Conservation (phyloP, 345 rosid genomes). For the Euclidium syriacum region DNA sequence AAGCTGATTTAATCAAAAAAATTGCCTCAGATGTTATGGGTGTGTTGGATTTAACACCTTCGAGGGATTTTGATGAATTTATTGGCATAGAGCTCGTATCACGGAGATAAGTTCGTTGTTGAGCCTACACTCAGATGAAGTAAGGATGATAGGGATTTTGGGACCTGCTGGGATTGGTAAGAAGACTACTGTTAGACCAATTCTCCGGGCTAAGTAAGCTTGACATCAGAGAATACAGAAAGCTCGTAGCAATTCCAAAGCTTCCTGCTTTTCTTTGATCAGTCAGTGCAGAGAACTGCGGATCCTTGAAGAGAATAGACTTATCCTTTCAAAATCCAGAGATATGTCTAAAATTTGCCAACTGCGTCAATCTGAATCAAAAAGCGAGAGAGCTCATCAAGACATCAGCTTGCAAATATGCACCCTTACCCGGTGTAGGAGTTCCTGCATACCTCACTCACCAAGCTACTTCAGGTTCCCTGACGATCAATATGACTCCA, state of each 20-base stretch:
- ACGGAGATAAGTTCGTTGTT: not conserved
- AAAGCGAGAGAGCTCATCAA: slow-evolving; percentile 3
- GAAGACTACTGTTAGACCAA: not conserved
- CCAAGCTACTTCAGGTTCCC: not conserved
- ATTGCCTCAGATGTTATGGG: not conserved
- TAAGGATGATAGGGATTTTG: not conserved
- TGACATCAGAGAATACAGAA: not conserved
- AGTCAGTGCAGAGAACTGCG: not conserved
- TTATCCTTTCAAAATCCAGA: not conserved
- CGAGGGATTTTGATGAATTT: not conserved
- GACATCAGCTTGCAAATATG: not conserved
- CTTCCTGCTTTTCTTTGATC: not conserved
- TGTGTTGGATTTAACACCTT: not conserved
- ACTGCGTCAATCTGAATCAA: not conserved
- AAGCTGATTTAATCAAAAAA: not conserved
- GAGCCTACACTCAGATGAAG: not conserved
- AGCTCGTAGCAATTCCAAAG: not conserved
- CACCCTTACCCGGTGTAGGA: not conserved
- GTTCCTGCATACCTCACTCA: not conserved
- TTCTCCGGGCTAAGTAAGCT: not conserved
- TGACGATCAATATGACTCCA: not conserved
- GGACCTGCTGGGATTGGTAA: slow-evolving; percentile 21
- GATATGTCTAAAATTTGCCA: not conserved
- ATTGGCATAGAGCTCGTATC: slow-evolving; percentile 8
- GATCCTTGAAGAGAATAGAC: not conserved